Conservation (phyloP, 2,329 filamentous ascomycete species). For the Camillea tinctor region DNA sequence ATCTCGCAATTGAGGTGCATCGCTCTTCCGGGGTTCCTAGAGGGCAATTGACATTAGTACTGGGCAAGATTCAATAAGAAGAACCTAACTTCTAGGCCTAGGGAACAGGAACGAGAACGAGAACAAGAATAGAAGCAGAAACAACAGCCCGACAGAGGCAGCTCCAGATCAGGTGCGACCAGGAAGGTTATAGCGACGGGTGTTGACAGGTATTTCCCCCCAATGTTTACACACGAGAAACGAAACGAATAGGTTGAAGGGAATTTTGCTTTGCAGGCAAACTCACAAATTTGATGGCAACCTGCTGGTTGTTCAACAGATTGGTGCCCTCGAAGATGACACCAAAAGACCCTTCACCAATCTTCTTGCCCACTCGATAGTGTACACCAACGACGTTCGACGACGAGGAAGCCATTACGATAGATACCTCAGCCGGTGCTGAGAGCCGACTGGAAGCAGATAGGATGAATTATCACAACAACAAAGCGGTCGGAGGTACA, state of each 20-base stretch:
- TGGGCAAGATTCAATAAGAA: constrained; percentile 1
- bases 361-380: constrained; percentile 99
- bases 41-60: neutral
- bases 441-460: constrained; percentile 5
- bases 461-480: constrained; percentile 8
- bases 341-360: constrained; percentile 96
- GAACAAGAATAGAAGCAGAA: too few species aligned
- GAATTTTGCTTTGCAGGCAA: constrained; percentile 10
- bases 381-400: constrained; percentile 98
- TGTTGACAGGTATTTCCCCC: neutral
- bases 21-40: constrained; percentile 96
- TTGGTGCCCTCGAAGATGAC: constrained; percentile 99
- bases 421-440: constrained; percentile 6
- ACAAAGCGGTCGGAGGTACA: constrained; percentile 15
- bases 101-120: too few species aligned
- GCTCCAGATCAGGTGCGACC: too few species aligned
- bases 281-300: constrained; percentile 98
- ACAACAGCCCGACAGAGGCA: too few species aligned
- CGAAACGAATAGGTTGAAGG: constrained; percentile 5
- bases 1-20: constrained; percentile 95
- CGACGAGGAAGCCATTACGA: constrained; percentile 77
- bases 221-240: neutral
- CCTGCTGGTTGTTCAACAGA: constrained; percentile 96
- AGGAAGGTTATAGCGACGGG: too few species aligned
- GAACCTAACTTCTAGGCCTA: too few species aligned